Evolutionary conservation across 192 early-diverging fungal genomes (phyloP).

Genomic region (Piromyces sp.): DNA sequence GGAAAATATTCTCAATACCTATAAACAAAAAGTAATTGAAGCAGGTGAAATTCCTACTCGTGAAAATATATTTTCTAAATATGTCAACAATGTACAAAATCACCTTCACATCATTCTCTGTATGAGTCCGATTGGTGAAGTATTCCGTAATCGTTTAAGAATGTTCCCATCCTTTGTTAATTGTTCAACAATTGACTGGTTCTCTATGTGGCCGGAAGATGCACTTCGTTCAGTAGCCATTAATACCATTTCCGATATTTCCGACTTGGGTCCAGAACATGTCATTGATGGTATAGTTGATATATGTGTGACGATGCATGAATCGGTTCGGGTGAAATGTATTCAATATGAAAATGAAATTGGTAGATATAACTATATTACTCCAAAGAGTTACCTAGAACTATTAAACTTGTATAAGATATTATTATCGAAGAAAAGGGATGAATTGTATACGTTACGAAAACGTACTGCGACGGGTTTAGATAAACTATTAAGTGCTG

Average conservation of each 20-base stretch:
- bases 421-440: neutral
- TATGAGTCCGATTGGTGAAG: conserved; percentile 36
- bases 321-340: conserved; percentile 24
- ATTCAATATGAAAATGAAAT: conserved; percentile 28
- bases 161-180: conserved; percentile 45
- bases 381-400: conserved; percentile 41
- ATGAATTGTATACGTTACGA: conserved; percentile 14
- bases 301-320: conserved; percentile 42
- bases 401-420: conserved; percentile 3
- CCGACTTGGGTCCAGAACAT: conserved; percentile 33
- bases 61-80: conserved; percentile 35
- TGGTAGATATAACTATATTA: conserved; percentile 31
- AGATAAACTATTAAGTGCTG: conserved; percentile 31
- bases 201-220: conserved; percentile 39
- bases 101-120: conserved; percentile 40
- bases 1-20: neutral
- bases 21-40: conserved; percentile 18
- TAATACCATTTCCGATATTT: conserved; percentile 28
- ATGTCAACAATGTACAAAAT: conserved; percentile 35
- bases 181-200: conserved; percentile 46
- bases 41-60: conserved; percentile 29
- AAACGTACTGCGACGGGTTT: conserved; percentile 29
- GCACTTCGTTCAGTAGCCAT: conserved; percentile 31
- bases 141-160: conserved; percentile 31
- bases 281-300: conserved; percentile 31